A percentile compares a stretch with the other conserved stretches of the same genome.
Conservation (phyloP, 1,284 basidiomycete genomes). For the Ustilago sp. region DNA sequence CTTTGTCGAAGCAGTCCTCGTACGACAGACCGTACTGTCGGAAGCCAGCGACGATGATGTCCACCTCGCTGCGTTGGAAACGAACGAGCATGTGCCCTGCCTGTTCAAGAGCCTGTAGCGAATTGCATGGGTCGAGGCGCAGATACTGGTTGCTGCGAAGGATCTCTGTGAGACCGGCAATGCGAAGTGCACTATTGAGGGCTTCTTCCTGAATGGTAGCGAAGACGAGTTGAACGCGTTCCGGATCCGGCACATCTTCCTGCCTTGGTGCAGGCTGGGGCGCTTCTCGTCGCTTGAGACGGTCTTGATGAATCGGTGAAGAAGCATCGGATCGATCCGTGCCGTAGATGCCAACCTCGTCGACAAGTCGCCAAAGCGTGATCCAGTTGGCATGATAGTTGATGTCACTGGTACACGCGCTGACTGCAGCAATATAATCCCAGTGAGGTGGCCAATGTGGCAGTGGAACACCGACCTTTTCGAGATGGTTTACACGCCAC, state of each 20-base stretch:
- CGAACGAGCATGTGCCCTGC: constrained; percentile 49
- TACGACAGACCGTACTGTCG: constrained; percentile 79
- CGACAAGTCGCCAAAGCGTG: constrained; percentile 72
- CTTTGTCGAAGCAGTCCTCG: constrained; percentile 84
- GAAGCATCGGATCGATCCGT: constrained; percentile 41
- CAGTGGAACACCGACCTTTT: constrained; percentile 81
- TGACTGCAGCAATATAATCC: constrained; percentile 87
- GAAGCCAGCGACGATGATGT: constrained; percentile 83
- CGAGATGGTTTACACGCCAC: constrained; percentile 82
- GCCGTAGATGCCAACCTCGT: constrained; percentile 80
- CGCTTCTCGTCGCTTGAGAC: constrained; percentile 18
- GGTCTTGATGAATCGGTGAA: constrained; percentile 38
- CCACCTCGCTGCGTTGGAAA: constrained; percentile 74
- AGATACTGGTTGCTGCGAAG: constrained; percentile 54
- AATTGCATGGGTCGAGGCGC: constrained; percentile 56
- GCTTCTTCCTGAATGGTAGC: constrained; percentile 76
- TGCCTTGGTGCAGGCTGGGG: constrained; percentile 2
- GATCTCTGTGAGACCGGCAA: constrained; percentile 80
- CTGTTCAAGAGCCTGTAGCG: constrained; percentile 35
- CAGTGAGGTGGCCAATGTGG: constrained; percentile 80
- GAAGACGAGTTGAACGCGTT: constrained; percentile 29
- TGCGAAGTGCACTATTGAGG: constrained; percentile 83
- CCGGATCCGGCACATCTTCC: constrained; percentile 51
- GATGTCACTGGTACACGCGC: constrained; percentile 83
- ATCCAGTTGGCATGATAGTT: constrained; percentile 86